Evolutionary conservation across 164 flowering plant genomes (phyloP), one percentile per base, ranked within the genome.

Genomic region (Chloranthus sessilifolius): DNA sequence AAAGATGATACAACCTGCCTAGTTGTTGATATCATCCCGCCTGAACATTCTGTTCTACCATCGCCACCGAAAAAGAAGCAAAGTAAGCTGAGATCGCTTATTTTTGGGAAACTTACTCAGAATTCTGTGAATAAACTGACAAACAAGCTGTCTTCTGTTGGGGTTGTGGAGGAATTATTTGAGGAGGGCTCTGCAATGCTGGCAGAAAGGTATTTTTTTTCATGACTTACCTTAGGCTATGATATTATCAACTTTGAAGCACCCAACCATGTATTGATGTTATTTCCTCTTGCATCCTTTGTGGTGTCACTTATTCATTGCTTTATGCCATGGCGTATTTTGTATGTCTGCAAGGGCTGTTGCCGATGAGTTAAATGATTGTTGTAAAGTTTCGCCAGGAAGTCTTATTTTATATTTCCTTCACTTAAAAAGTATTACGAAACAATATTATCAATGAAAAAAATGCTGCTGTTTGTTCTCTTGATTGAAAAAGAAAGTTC

Each of bases 151-250:
- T 82, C 97, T 46, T 71, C 97, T 49, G 85, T 86, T 53, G 95
- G 94, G 34, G 88, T 63, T 50, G 97, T 89, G 58, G 89, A 83
- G 78, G 97, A 89, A 62, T 59, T 89, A 56, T 89, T 89, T 74
- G 97, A 89, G 70, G 97, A 89, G 70, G 97, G 97, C 58, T 89
- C 97, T 62, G 97, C 97, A 19, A 65, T 89, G 76, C 97, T 89
- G 64, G 75, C 76, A 12, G 95, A 89, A 74, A 84, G 97, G 97
- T 84, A 59, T 31, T 55, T 9, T n/a, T n/a, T 23, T 30, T 64
- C 24, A 8, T 52, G 12, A 43, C 25, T 28, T 45, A 33, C 55
- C 28, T 46, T 22, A n/a, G n/a, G 14, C 39, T 10, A 19, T 52
- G 34, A 36, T 27, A 35, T n/a, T n/a, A 2, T 34, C n/a, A n/a